These are phyloP conservation scores for Ramalina intermedia DNA, from an alignment of 495 filamentous ascomycete species.

Conservation along the genomic window DNA sequence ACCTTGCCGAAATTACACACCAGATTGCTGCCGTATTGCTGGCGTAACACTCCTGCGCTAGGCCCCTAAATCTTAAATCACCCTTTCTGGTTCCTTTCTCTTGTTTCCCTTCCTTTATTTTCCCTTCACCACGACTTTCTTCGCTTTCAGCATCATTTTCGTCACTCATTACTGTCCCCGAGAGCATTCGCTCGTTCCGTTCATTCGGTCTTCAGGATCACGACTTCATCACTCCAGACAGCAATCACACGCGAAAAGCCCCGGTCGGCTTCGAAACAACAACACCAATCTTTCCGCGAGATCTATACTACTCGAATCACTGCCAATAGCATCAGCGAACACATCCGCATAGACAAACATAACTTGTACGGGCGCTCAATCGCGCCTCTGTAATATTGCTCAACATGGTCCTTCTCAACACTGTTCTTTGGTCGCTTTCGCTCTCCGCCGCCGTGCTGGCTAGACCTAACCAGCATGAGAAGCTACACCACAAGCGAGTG, in stretches of 20 bases:
- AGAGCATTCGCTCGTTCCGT: conserved; percentile 20
- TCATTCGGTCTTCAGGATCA: conserved; percentile 12
- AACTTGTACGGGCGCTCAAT: not conserved
- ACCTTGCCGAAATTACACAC: too few relatives aligned
- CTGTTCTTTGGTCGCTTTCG: conserved; percentile 11
- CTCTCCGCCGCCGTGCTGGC: conserved; percentile 11
- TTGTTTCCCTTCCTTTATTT: not conserved
- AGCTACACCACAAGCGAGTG: not conserved
- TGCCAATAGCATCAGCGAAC: not conserved
- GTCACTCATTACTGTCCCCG: conserved; percentile 7
- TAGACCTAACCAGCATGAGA: conserved; percentile 9
- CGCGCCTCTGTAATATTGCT: not conserved
- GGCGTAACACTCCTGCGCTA: too few relatives aligned
- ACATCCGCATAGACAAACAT: not conserved
- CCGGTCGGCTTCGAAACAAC: not conserved
- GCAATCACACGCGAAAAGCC: conserved; percentile 2
- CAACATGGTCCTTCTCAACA: conserved; percentile 13
- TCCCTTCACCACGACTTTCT: conserved; percentile 1
- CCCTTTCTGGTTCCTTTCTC: not conserved
- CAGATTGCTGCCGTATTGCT: too few relatives aligned
- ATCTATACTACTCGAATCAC: not conserved
- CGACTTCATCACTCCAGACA: conserved; percentile 9
- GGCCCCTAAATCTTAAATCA: too few relatives aligned
- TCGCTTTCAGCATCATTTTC: conserved; percentile 8
- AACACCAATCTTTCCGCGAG: not conserved